Base-by-base conservation (phyloP, 345 rosid genomes). In the Hibiscus trionum region DNA sequence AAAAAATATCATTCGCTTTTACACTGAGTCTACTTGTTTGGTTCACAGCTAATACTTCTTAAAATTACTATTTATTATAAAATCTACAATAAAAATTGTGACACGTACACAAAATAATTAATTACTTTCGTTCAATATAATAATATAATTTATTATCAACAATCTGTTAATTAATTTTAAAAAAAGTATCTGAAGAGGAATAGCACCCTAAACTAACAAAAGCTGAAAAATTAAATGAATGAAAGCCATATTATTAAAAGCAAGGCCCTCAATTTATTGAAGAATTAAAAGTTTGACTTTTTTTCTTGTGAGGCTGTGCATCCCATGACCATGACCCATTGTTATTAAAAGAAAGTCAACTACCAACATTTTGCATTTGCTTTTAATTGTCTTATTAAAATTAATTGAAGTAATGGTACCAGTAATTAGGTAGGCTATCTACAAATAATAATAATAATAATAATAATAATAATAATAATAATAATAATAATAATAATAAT, bases 211-310 rank as follows among this genome's bases (percentile, higher is more conserved):
- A 52, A 16, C 42, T 37, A 52, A n/a, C 16, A n/a, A 52, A 14
- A 24, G 8, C 26, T 12, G 12, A 9, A 11, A 50, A 17, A 33
- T 7, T 9, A 47, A 47, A 50, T 21, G 31, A 39, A 56, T 24
- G 64, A 17, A 11, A 33, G 24, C 24, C 12, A 7, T 66, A 24
- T 66, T 12, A 24, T 66, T 24, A 24, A 66, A 46, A 14, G 56
- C 70, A 24, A 26, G 4, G 52, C 76, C 64, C 26, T 46, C 52
- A 39, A 71, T 78, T 79, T 66, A 71, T 56, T 72, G 77, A 73
- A 75, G 76, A 81, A 82, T 82, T 72, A 15, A 74, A 81, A 77
- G 76, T 74, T 82, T 75, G 88, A 84, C 82, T 76, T 66, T 59
- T 59, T 61, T 66, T 77, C 82, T 72, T 79, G 75, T 77, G 80